phyloP scores from a whole-genome alignment of 495 filamentous ascomycete species.

The Penicillium subrubescens region DNA sequence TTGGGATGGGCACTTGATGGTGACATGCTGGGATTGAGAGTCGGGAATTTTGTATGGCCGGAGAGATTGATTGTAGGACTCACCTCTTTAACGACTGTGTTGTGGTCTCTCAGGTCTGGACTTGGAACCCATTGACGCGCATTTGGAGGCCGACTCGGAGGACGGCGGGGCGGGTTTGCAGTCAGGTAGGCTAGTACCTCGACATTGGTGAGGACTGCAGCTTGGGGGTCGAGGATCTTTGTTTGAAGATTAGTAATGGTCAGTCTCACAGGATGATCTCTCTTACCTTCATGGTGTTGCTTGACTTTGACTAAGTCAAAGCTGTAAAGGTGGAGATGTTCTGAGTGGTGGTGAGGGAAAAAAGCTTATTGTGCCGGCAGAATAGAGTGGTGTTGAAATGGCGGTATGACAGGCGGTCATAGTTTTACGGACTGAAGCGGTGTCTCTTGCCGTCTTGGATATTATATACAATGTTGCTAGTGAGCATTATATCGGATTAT shows the following conservation, averaged over 20 bases:
- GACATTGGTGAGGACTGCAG: conserved; percentile 63
- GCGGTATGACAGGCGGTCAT: conserved; percentile 7
- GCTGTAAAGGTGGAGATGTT: neutral
- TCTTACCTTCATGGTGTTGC: conserved; percentile 37
- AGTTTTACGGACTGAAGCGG: neutral
- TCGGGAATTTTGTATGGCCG: neutral
- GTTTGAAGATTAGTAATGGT: neutral
- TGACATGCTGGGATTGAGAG: neutral
- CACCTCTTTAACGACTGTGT: conserved; percentile 56
- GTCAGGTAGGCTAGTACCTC: conserved; percentile 63
- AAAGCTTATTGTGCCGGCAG: conserved; percentile 29
- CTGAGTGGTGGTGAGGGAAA: conserved; percentile 22
- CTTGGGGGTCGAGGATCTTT: conserved; percentile 64
- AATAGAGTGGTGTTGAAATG: neutral
- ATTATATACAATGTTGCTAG: neutral
- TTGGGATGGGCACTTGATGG: neutral
- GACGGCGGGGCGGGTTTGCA: conserved; percentile 47
- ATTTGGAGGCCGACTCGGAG: conserved; percentile 43
- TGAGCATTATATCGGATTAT: neutral
- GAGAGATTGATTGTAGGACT: neutral
- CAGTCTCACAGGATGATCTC: neutral
- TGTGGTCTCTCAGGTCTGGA: conserved; percentile 49
- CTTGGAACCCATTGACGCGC: conserved; percentile 46
- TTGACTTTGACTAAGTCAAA: conserved; percentile 7
- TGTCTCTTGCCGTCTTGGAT: neutral